Evolutionary conservation across 1,139 yeast genomes (phyloP), one percentile per base, ranked within the genome.

Genomic region (Taphrina communis): DNA sequence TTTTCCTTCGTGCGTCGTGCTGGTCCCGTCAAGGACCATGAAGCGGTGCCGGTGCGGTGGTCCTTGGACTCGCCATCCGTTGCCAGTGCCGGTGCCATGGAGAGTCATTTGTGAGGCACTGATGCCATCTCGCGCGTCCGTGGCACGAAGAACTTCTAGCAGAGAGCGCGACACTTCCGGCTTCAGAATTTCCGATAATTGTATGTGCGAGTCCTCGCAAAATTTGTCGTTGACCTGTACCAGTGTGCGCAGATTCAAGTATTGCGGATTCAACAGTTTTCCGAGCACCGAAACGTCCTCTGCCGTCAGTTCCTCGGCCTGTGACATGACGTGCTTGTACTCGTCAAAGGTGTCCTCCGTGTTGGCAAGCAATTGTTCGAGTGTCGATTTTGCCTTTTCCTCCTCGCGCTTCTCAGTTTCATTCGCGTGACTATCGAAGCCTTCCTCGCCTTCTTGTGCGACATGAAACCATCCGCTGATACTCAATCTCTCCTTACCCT

Each of bases 391-490:
- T 12, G 71, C 51, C 70, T 70, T 46, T 57, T 71, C 67, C 39
- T 46, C 59, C 36, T 65, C 65, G n/a, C 65, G 25, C 68, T 59
- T 25, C 63, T 71, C 67, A 25, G 19, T 36, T 9, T 55, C 51
- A 14, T 71, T 71, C 12, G 72, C 70, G 9, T 71, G 72, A n/a
- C 56, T 65, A 14, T 87, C 83, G 75, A 78, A 93, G 0, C 97
- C 98, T 50, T 85, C 87, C 78, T 95, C 99, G 12, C 97, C 97
- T 9, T 81, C 82, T 76, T 94, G 99, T 1, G 99, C 99, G 63
- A 93, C 90, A 77, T 95, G 99, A 77, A 94, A 95, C 99, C 99
- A 95, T 0, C 99, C 99, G 76, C 94, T 97, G 71, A 95, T 90
- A 0, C 97, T 89, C 60, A 94, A 81, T 75, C 99, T 83, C 72